Evolutionary conservation across 345 rosid genomes (phyloP).

Genomic region (Populus ilicifolia): DNA sequence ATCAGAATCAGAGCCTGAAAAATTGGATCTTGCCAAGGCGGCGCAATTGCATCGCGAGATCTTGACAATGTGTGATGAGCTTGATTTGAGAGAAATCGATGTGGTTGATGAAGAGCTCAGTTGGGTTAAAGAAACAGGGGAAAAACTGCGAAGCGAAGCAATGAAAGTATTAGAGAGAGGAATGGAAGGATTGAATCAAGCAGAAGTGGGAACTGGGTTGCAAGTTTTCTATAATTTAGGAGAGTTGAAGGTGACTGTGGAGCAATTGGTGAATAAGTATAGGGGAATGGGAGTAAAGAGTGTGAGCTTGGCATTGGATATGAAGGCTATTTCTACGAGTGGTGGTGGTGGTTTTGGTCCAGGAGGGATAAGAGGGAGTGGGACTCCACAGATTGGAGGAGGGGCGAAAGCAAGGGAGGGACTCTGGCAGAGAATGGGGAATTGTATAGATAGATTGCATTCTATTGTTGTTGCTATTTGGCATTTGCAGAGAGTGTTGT

Average conservation of each 20-base stretch:
- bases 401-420: constrained; percentile 84
- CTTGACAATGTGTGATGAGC: constrained; percentile 67
- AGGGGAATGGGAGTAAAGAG: constrained; percentile 79
- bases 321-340: constrained; percentile 74
- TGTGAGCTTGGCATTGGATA: constrained; percentile 69
- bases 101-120: constrained; percentile 70
- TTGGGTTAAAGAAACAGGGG: constrained; percentile 65
- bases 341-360: constrained; percentile 60
- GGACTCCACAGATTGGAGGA: constrained; percentile 91
- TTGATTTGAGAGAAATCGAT: constrained; percentile 66
- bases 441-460: constrained; percentile 85
- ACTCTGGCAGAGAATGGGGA: constrained; percentile 85
- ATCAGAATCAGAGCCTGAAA: constrained; percentile 57
- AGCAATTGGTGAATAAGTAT: constrained; percentile 72
- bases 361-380: constrained; percentile 90
- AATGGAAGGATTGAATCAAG: constrained; percentile 93
- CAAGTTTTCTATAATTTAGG: constrained; percentile 96
- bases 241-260: constrained; percentile 73
- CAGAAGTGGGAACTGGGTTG: constrained; percentile 94
- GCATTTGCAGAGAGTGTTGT: constrained; percentile 96
- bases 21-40: constrained; percentile 85
- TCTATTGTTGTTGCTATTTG: constrained; percentile 79
- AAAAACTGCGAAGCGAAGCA: constrained; percentile 60
- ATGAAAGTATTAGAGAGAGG: constrained; percentile 88
- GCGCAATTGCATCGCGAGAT: constrained; percentile 89